Conservation (phyloP, 2,329 filamentous ascomycete genomes). For the Trichoderma sp. region DNA sequence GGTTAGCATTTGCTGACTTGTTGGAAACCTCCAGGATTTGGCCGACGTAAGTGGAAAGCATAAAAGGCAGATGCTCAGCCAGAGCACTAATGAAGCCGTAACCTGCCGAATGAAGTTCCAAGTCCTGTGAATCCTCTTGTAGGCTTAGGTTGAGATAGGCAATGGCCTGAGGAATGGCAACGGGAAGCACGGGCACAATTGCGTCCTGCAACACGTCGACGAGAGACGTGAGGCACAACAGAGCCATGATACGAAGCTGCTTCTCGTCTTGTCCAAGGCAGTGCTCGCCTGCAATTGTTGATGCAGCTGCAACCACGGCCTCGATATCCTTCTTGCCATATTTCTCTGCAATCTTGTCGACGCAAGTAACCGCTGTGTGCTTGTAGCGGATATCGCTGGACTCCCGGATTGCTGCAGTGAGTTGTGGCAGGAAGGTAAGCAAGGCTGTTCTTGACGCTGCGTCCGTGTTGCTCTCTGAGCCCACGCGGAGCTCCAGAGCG, state of each 20-base stretch:
- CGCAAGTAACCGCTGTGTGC: slow-evolving; percentile 83
- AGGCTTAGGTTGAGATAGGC: slow-evolving; percentile 69
- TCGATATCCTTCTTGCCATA: slow-evolving; percentile 91
- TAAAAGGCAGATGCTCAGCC: slow-evolving; percentile 83
- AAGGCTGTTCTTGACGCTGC: slow-evolving; percentile 69
- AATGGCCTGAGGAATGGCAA: slow-evolving; percentile 72
- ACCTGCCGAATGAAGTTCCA: slow-evolving; percentile 76
- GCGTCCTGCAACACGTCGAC: slow-evolving; percentile 86
- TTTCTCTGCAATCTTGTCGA: slow-evolving; percentile 91
- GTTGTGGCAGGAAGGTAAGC: slow-evolving; percentile 76
- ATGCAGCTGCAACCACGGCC: slow-evolving; percentile 73
- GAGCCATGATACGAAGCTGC: slow-evolving; percentile 77
- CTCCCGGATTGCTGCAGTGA: slow-evolving; percentile 75
- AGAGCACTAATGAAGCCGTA: slow-evolving; percentile 80
- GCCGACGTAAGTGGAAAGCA: slow-evolving; percentile 79
- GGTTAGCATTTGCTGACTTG: slow-evolving; percentile 65
- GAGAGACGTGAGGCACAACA: slow-evolving; percentile 85
- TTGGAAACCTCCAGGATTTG: slow-evolving; percentile 73
- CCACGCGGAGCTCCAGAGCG: slow-evolving; percentile 79
- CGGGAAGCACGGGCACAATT: slow-evolving; percentile 80
- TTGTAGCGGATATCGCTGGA: slow-evolving; percentile 76
- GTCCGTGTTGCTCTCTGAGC: slow-evolving; percentile 72
- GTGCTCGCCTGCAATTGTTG: slow-evolving; percentile 73
- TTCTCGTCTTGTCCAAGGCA: slow-evolving; percentile 76
- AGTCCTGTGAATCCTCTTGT: slow-evolving; percentile 56